Percentiles rank a stretch among this genome's conserved stretches.
Conservation (phyloP, 257 asterid species). For the Nicotiana sylvestris region DNA sequence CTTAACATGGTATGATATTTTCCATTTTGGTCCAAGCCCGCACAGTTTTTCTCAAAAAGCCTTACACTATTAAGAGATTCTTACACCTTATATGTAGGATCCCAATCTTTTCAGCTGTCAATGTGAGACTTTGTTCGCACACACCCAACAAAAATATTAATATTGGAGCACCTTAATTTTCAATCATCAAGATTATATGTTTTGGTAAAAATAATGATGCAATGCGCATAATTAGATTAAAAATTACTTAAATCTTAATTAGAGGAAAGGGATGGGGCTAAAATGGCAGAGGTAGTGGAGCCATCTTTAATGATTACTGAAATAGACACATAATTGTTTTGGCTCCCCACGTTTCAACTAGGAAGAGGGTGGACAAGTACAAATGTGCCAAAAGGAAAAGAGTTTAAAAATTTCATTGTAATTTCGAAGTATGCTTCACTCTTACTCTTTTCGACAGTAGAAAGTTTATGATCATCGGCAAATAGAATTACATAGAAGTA, state of each 20-base stretch:
- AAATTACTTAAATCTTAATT: not conserved
- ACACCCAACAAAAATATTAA: too few relatives aligned
- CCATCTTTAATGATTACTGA: constrained; percentile 24
- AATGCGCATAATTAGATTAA: not conserved
- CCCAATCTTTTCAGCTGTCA: too few relatives aligned
- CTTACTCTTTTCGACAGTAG: not conserved
- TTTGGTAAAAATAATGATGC: not conserved
- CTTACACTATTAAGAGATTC: too few relatives aligned
- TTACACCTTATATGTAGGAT: too few relatives aligned
- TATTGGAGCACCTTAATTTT: not conserved
- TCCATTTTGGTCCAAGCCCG: too few relatives aligned
- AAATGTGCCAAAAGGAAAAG: not conserved
- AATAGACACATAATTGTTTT: constrained; percentile 20
- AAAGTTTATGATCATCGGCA: not conserved
- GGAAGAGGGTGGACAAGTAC: not conserved
- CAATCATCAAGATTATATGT: not conserved
- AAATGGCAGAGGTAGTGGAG: constrained; percentile 9
- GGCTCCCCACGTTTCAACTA: constrained; percentile 26
- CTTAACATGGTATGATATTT: too few relatives aligned
- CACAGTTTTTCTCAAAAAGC: too few relatives aligned
- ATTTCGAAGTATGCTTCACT: not conserved
- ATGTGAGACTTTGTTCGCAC: too few relatives aligned
- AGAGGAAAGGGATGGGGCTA: constrained; percentile 1
- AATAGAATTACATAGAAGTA: not conserved
- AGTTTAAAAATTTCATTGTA: not conserved